Conservation (phyloP, 1,284 basidiomycete species). For the Trichosporon sp. region DNA sequence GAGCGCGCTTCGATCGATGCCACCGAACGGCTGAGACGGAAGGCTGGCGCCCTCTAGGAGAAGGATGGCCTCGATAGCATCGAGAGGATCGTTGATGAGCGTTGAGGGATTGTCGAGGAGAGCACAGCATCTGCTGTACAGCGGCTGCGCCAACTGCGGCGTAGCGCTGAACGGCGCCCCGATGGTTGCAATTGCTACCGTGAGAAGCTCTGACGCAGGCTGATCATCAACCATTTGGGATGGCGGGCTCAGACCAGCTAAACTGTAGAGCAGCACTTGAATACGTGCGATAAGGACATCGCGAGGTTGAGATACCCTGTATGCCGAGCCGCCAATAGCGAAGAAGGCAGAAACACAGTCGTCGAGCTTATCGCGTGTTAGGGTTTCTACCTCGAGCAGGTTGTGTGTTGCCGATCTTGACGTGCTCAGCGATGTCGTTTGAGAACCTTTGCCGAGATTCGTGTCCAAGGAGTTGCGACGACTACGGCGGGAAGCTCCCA, state of each 20-base stretch:
- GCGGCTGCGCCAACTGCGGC: neutral
- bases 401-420: too few relatives aligned
- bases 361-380: slow-evolving; percentile 3
- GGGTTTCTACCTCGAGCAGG: neutral
- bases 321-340: neutral
- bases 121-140: neutral
- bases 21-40: neutral
- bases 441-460: too few relatives aligned
- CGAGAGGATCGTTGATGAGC: neutral
- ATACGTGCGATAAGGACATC: neutral
- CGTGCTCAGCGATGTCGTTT: neutral
- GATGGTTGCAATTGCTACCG: neutral
- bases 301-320: neutral
- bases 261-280: neutral
- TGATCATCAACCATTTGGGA: neutral
- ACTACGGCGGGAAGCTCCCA: too few relatives aligned
- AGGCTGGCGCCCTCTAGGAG: neutral
- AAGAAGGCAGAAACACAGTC: neutral
- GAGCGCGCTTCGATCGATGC: neutral
- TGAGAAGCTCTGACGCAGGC: slow-evolving; percentile 4
- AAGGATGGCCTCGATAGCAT: neutral
- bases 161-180: neutral
- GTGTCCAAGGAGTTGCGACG: too few relatives aligned
- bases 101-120: neutral
- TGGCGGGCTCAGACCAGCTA: neutral